These are phyloP conservation scores for Penicillium sp. DNA, from an alignment of 2,329 filamentous ascomycete genomes.

Conservation along the genomic window DNA sequence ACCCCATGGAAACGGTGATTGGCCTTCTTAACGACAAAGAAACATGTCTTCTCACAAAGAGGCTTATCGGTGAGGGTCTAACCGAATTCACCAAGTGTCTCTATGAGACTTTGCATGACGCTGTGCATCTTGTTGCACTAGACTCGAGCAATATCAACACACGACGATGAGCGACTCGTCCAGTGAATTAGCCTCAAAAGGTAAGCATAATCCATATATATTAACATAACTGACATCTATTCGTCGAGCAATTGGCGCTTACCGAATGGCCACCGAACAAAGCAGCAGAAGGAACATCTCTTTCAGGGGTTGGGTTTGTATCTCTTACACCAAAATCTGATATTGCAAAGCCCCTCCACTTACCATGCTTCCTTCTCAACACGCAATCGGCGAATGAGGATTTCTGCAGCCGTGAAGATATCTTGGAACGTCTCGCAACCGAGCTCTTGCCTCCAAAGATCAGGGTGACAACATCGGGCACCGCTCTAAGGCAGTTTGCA, in stretches of 20 bases:
- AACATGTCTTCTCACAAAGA: neutral
- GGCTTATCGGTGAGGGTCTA: neutral
- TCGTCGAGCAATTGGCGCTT: neutral
- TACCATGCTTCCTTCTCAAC: neutral
- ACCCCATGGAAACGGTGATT: neutral
- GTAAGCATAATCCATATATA: conserved; percentile 1
- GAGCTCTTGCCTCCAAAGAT: conserved; percentile 23
- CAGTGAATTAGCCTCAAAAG: conserved; percentile 20
- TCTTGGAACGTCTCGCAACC: conserved; percentile 19
- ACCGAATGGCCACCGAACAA: neutral
- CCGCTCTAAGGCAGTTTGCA: conserved; percentile 18
- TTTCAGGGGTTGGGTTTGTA: neutral
- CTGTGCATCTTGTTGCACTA: conserved; percentile 8
- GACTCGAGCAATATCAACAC: conserved; percentile 7
- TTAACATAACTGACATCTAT: too few relatives aligned
- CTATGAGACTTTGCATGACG: neutral
- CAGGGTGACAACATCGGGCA: conserved; percentile 2
- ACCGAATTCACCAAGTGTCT: neutral
- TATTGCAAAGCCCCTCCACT: neutral
- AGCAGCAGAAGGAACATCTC: neutral
- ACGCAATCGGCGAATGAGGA: conserved; percentile 11
- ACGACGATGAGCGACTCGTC: neutral
- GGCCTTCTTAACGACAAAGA: neutral
- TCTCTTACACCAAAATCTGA: neutral
- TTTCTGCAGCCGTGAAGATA: conserved; percentile 24